A percentile compares a stretch with the other conserved stretches of the same genome.
Conservation (phyloP, 2,329 filamentous ascomycete genomes). For the Talaromyces sp. region DNA sequence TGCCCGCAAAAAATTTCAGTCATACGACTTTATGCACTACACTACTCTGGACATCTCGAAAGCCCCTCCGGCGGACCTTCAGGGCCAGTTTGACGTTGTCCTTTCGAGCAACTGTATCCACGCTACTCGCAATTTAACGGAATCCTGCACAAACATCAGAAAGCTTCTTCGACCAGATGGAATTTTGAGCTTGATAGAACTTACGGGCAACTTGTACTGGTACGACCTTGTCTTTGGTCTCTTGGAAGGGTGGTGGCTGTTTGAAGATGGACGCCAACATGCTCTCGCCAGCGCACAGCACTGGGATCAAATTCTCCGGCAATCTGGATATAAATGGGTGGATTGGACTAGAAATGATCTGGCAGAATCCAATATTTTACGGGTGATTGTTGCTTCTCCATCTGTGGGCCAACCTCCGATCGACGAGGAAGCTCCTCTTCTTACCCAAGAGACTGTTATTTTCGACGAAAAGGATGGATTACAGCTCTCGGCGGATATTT, state of each 20-base stretch:
- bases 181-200: constrained; percentile 24
- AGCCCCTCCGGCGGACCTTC: neutral
- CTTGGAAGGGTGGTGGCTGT: constrained; percentile 41
- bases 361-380: neutral
- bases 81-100: neutral
- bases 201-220: constrained; percentile 30
- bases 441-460: neutral
- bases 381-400: neutral
- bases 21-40: neutral
- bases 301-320: constrained; percentile 19
- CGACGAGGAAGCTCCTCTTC: neutral
- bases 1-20: neutral
- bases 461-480: neutral
- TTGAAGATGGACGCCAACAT: constrained; percentile 31
- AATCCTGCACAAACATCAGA: neutral
- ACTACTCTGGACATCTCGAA: neutral
- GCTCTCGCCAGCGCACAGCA: constrained; percentile 16
- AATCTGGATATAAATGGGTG: neutral
- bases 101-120: neutral
- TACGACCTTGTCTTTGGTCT: constrained; percentile 37
- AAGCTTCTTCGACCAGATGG: neutral
- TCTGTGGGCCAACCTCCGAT: neutral
- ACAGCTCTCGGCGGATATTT: neutral
- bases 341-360: neutral
- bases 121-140: neutral